A percentile compares a stretch with the other conserved stretches of the same genome.
These are phyloP conservation scores for Cryphonectria parasitica DNA, from an alignment of 2,329 filamentous ascomycete genomes.

Conservation along the genomic window DNA sequence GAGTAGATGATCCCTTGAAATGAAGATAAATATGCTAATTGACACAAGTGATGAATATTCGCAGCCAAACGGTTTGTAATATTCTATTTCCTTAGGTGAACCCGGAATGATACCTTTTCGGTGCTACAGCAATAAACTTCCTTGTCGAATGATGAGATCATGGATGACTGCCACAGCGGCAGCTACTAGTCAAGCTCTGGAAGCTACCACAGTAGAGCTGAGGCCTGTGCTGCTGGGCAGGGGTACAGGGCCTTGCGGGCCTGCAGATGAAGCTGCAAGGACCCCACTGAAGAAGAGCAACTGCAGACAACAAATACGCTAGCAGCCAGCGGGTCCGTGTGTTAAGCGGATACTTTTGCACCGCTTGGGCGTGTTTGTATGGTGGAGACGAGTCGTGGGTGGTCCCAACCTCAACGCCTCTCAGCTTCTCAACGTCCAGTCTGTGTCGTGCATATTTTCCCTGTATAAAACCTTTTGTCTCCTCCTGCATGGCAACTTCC, in stretches of 20 bases:
- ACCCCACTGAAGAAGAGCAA: background rate
- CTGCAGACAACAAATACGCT: background rate
- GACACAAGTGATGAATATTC: too few relatives aligned
- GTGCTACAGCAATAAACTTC: background rate
- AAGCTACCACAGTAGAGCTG: too few relatives aligned
- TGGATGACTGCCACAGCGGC: slow-evolving; percentile 2
- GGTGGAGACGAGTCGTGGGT: background rate
- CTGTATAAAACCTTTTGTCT: background rate
- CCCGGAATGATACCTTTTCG: background rate
- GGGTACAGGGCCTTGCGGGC: background rate
- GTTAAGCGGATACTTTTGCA: slow-evolving; percentile 8
- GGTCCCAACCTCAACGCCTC: background rate
- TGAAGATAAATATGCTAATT: too few relatives aligned
- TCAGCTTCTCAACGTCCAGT: background rate
- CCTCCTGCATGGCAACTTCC: background rate
- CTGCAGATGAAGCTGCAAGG: background rate
- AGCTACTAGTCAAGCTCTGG: background rate
- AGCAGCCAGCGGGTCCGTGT: slow-evolving; percentile 8
- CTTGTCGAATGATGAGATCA: slow-evolving; percentile 14
- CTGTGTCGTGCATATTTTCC: background rate
- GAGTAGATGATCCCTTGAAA: too few relatives aligned
- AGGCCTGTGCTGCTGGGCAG: background rate
- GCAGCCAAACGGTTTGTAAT: too few relatives aligned
- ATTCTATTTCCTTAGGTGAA: too few relatives aligned
- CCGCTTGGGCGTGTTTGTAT: background rate